A percentile compares a stretch with the other conserved stretches of the same genome.
Evolutionary conservation across 768 basidiomycete species (phyloP).

Genomic region (Tephrocybe sp.): DNA sequence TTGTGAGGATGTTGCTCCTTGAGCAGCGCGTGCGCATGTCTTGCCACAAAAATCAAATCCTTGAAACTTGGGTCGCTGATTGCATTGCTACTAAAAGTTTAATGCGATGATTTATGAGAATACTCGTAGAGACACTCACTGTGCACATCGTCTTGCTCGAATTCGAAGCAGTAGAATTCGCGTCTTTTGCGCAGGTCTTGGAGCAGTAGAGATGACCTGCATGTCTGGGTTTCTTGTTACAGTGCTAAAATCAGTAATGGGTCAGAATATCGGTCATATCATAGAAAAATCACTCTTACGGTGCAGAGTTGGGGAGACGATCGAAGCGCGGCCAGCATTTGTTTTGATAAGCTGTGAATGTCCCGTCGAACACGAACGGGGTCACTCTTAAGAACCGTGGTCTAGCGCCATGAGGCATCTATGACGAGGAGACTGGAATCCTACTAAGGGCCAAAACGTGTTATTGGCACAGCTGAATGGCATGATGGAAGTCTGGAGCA

Average conservation of each 20-base stretch:
- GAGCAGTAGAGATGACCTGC: slow-evolving; percentile 47
- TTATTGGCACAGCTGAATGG: no score
- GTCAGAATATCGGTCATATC: not conserved
- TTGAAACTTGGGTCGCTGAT: slow-evolving; percentile 58
- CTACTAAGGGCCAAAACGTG: no score
- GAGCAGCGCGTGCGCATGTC: slow-evolving; percentile 43
- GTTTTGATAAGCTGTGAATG: not conserved
- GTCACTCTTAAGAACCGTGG: not conserved
- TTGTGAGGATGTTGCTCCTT: slow-evolving; percentile 9
- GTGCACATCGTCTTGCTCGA: slow-evolving; percentile 35
- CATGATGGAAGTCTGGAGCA: no score
- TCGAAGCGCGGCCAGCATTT: slow-evolving; percentile 6
- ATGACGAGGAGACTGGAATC: no score
- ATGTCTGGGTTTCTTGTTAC: slow-evolving; percentile 50
- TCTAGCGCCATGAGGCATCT: no score
- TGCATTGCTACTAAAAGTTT: slow-evolving; percentile 43
- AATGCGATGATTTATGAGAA: slow-evolving; percentile 3
- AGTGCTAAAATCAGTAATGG: slow-evolving; percentile 35
- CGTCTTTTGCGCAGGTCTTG: slow-evolving; percentile 54
- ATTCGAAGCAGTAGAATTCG: slow-evolving; percentile 24
- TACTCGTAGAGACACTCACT: slow-evolving; percentile 27
- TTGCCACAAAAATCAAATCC: slow-evolving; percentile 64
- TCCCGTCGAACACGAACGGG: not conserved
- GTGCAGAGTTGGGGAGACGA: slow-evolving; percentile 37
- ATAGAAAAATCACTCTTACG: slow-evolving; percentile 28